A percentile compares a stretch with the other conserved stretches of the same genome.
phyloP scores from a whole-genome alignment of 805 yeast genomes.

The Tetrapisispora phaffii region DNA sequence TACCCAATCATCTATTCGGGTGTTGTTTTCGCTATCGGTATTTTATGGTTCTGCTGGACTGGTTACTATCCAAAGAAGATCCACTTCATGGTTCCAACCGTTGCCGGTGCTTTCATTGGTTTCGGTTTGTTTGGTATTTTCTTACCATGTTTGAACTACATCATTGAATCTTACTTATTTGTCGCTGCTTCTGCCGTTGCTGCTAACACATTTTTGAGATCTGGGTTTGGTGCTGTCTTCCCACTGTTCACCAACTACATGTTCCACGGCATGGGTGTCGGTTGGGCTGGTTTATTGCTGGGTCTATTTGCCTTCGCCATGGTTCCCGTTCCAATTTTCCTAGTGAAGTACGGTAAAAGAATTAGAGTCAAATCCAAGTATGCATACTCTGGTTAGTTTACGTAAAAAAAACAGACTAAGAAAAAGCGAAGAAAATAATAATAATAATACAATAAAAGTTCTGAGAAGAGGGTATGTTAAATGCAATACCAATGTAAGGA shows the following conservation, averaged over 20 bases:
- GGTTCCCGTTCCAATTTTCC: slow-evolving; percentile 60
- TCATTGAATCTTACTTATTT: slow-evolving; percentile 58
- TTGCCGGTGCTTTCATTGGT: slow-evolving; percentile 55
- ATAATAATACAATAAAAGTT: too few relatives aligned
- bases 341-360: slow-evolving; percentile 46
- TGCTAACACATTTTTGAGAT: slow-evolving; percentile 61
- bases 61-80: slow-evolving; percentile 61
- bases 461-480: too few relatives aligned
- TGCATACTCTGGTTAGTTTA: slow-evolving; percentile 31
- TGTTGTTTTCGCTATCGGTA: slow-evolving; percentile 61
- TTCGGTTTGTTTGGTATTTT: slow-evolving; percentile 61
- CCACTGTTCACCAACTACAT: slow-evolving; percentile 64
- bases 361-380: slow-evolving; percentile 51
- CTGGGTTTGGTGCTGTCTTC: slow-evolving; percentile 58
- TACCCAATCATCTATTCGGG: slow-evolving; percentile 69
- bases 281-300: slow-evolving; percentile 71
- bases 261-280: slow-evolving; percentile 58
- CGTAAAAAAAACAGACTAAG: background rate
- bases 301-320: slow-evolving; percentile 51
- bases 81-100: slow-evolving; percentile 77
- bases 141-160: slow-evolving; percentile 58
- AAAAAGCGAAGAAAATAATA: background rate
- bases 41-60: slow-evolving; percentile 83
- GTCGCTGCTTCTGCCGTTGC: slow-evolving; percentile 76
- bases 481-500: too few relatives aligned